A percentile compares a stretch with the other conserved stretches of the same genome.
Evolutionary conservation across 495 filamentous ascomycete species (phyloP).

Genomic region (Lasiosphaeris hirsuta): DNA sequence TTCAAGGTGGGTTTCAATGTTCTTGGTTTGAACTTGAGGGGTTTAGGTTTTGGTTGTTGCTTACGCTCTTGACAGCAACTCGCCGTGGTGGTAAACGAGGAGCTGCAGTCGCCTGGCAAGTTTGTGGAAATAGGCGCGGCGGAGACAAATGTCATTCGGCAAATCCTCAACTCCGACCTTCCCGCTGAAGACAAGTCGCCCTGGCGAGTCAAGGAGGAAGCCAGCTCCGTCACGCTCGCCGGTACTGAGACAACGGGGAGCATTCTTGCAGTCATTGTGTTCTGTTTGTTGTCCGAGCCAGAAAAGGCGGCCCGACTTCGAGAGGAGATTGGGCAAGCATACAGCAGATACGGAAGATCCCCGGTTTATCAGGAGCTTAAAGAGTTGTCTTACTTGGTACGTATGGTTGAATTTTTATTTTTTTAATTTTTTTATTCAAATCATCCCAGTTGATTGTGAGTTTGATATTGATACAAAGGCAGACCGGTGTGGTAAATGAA

Average conservation of each 20-base stretch:
- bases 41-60: neutral
- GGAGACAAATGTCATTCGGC: conserved; percentile 23
- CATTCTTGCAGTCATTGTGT: conserved; percentile 28
- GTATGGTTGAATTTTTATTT: neutral
- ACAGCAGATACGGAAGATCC: conserved; percentile 14
- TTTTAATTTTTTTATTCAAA: too few relatives aligned
- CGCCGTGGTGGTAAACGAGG: neutral
- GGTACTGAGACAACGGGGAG: conserved; percentile 37
- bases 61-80: neutral
- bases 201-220: conserved; percentile 27
- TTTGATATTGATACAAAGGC: neutral
- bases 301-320: conserved; percentile 21
- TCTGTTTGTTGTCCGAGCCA: conserved; percentile 31
- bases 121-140: neutral
- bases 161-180: conserved; percentile 30
- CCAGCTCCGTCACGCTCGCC: conserved; percentile 25
- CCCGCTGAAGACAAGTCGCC: conserved; percentile 27
- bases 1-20: conserved; percentile 12
- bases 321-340: conserved; percentile 26
- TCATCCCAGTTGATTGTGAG: neutral
- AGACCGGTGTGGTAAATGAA: conserved; percentile 12
- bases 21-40: neutral
- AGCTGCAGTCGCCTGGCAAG: neutral
- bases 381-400: conserved; percentile 26
- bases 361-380: conserved; percentile 22